Evolutionary conservation across 148 eudicot genomes (phyloP), one percentile per base, ranked within the genome.

Genomic region (Polygonum aviculare): DNA sequence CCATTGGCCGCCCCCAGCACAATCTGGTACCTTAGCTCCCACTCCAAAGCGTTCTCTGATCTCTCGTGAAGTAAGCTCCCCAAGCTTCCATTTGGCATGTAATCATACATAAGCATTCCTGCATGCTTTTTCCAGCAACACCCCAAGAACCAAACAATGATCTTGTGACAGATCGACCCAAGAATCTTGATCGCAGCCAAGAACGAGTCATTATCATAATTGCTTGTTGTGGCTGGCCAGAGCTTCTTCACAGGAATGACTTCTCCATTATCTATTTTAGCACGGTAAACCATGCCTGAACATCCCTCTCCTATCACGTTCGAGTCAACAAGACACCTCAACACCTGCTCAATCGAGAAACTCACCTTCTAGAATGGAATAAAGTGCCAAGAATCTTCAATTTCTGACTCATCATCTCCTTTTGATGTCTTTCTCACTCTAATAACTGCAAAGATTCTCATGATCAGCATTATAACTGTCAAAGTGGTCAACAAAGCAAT

Each of bases 311-410:
- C 97, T 7, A 93, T 85, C 54, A 86, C 90, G 41, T 93, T 93
- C 31, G 87, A 57, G 45, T 93, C 98, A 33, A 90, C 93, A 6
- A 93, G 82, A 69, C 89, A 89, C 73, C 73, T 85, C 40, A 85
- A 69, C 31, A 26, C 31, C 31, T 26, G 31, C 0, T 26, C 31
- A 26, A 26, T 26, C 31, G 31, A 26, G 31, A 93, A 89, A 63
- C 84, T 90, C 36, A 93, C 81, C 79, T 91, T 93, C 70, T 93
- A 97, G 81, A 93, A 93, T 19, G 97, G 98, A 47, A 91, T 93
- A 47, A 89, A 91, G 44, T 88, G 90, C 88, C 86, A 91, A 2
- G 88, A 79, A 52, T 89, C 90, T 54, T 93, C 93, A 63, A 87
- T 71, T 76, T 93, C 94, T 0, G 93, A 88, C 49, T 93, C 96